These are phyloP conservation scores for Ruellia speciosa DNA, from an alignment of 305 asterid genomes.

Conservation along the genomic window DNA sequence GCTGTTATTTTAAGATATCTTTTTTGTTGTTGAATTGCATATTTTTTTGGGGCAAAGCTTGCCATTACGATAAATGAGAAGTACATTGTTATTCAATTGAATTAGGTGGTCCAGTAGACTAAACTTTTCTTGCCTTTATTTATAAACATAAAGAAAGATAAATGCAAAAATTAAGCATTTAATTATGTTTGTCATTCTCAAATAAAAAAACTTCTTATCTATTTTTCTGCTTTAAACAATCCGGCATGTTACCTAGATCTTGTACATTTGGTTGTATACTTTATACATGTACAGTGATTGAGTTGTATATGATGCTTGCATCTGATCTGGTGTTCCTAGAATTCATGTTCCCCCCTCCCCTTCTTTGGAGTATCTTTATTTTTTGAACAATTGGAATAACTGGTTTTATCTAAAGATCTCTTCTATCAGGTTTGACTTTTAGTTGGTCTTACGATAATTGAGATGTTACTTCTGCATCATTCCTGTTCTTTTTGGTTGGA, in stretches of 20 bases:
- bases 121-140: neutral
- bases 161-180: neutral
- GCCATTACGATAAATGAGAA: neutral
- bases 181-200: neutral
- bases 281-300: neutral
- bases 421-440: too few relatives aligned
- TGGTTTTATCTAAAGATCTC: neutral
- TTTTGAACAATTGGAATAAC: neutral
- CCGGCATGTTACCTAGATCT: neutral
- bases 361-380: neutral
- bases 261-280: neutral
- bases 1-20: neutral
- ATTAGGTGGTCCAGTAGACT: neutral
- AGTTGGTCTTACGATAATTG: neutral
- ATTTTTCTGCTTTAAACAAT: neutral
- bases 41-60: constrained; percentile 7
- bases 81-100: neutral
- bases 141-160: neutral
- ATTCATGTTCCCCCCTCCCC: neutral
- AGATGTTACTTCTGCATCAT: neutral
- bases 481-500: constrained; percentile 10
- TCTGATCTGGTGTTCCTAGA: neutral
- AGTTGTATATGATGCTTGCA: neutral
- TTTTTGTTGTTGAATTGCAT: neutral
- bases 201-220: neutral